Conservation (phyloP, 192 early-diverging fungal species). For the Coemansia sp. region DNA sequence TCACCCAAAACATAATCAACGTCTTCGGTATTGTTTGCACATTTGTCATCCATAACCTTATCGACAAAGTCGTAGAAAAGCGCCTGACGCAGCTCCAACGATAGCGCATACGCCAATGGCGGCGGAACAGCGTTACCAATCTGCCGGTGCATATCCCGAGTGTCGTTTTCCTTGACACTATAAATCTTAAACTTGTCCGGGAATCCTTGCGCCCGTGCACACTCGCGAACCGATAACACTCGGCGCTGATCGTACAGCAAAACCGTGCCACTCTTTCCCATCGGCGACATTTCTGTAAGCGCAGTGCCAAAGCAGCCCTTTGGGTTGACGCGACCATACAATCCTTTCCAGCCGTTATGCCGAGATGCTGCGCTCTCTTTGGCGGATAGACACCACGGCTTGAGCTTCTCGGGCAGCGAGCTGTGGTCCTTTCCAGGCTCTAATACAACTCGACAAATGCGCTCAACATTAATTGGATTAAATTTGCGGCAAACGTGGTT, state of each 20-base stretch:
- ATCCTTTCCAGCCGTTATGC: constrained; percentile 64
- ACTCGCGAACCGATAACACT: constrained; percentile 61
- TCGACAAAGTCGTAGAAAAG: constrained; percentile 46
- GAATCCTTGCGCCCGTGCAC: constrained; percentile 70
- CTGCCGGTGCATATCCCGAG: constrained; percentile 61
- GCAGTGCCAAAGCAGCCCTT: constrained; percentile 60
- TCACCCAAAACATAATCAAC: constrained; percentile 21
- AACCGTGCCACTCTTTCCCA: constrained; percentile 66
- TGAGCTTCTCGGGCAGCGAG: constrained; percentile 51
- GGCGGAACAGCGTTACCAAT: constrained; percentile 73
- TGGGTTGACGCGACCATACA: constrained; percentile 64
- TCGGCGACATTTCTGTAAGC: constrained; percentile 61
- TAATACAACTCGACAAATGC: constrained; percentile 55
- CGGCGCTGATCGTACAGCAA: constrained; percentile 65
- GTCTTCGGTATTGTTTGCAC: background rate
- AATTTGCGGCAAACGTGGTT: constrained; percentile 58
- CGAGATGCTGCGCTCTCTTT: constrained; percentile 56
- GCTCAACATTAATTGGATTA: constrained; percentile 54
- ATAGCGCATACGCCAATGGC: constrained; percentile 62
- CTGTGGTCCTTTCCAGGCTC: constrained; percentile 57
- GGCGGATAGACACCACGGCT: constrained; percentile 59
- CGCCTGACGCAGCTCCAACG: constrained; percentile 54
- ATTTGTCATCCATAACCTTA: background rate
- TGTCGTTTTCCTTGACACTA: constrained; percentile 29
- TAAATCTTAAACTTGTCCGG: constrained; percentile 63